Evolutionary conservation across 2,329 filamentous ascomycete species (phyloP).

Genomic region (Ophiostoma tasmaniense): DNA sequence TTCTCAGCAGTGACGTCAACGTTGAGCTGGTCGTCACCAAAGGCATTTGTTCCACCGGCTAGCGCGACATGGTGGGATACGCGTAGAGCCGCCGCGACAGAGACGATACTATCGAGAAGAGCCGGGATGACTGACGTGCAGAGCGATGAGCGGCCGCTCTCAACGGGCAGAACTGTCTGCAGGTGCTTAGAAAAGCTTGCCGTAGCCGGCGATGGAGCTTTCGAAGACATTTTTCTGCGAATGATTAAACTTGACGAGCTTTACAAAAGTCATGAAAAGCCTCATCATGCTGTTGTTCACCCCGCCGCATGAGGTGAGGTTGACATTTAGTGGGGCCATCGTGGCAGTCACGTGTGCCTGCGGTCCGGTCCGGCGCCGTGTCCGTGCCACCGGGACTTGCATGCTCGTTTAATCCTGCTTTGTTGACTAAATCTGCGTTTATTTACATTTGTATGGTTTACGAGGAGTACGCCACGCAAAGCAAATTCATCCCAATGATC

Average conservation of each 20-base stretch:
- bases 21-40: slow-evolving; percentile 38
- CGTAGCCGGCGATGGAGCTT: neutral
- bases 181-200: slow-evolving; percentile 5
- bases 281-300: neutral
- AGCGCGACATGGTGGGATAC: slow-evolving; percentile 37
- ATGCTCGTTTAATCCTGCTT: too few relatives aligned
- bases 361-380: slow-evolving; percentile 1
- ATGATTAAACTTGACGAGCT: neutral
- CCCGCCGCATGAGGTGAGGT: neutral
- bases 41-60: slow-evolving; percentile 42
- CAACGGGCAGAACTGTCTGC: neutral
- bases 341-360: neutral
- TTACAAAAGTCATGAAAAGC: neutral
- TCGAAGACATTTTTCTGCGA: neutral
- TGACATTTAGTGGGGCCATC: neutral
- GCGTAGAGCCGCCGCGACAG: slow-evolving; percentile 38
- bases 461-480: neutral
- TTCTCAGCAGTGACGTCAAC: slow-evolving; percentile 41
- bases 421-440: too few relatives aligned
- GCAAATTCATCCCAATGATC: neutral
- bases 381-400: neutral
- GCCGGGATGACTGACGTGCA: slow-evolving; percentile 39
- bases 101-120: slow-evolving; percentile 37
- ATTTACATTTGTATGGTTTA: neutral
- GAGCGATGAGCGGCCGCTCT: slow-evolving; percentile 25